Evolutionary conservation across 2,329 filamentous ascomycete species (phyloP).

Genomic region (Claviceps maximensis): DNA sequence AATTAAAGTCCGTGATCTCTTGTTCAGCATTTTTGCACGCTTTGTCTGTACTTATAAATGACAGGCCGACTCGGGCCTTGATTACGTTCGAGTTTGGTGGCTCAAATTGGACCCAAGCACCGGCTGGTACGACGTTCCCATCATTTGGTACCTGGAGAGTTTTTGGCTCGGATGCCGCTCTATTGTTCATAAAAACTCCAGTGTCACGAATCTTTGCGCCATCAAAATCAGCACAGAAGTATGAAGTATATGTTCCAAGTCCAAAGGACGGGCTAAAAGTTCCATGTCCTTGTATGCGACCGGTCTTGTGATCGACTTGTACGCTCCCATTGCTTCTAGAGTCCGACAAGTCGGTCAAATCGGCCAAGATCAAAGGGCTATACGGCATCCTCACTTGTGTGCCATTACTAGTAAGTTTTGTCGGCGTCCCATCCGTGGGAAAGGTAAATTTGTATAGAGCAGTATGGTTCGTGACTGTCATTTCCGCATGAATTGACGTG

Average conservation of each 20-base stretch:
- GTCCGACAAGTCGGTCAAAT: constrained; percentile 41
- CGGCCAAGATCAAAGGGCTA: constrained; percentile 42
- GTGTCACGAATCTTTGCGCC: constrained; percentile 38
- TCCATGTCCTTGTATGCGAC: constrained; percentile 45
- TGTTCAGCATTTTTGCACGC: constrained; percentile 57
- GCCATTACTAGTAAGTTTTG: constrained; percentile 5
- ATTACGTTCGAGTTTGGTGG: constrained; percentile 29
- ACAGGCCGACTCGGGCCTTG: constrained; percentile 54
- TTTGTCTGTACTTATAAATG: constrained; percentile 53
- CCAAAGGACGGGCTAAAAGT: constrained; percentile 49
- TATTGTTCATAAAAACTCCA: constrained; percentile 44
- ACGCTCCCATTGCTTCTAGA: constrained; percentile 13
- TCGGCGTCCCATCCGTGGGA: constrained; percentile 18
- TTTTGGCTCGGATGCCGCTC: constrained; percentile 31
- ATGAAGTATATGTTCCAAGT: constrained; percentile 39
- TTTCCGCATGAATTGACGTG: constrained; percentile 46
- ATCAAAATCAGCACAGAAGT: constrained; percentile 48
- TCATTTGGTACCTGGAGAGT: constrained; percentile 19
- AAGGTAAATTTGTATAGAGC: constrained; percentile 51
- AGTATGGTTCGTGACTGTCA: constrained; percentile 46
- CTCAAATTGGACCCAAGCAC: constrained; percentile 52
- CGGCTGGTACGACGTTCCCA: constrained; percentile 25
- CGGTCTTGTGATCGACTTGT: constrained; percentile 26
- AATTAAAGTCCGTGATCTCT: constrained; percentile 56
- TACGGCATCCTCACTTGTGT: constrained; percentile 6